Conservation (phyloP, 345 rosid species). For the Gossypium sturtianum region DNA sequence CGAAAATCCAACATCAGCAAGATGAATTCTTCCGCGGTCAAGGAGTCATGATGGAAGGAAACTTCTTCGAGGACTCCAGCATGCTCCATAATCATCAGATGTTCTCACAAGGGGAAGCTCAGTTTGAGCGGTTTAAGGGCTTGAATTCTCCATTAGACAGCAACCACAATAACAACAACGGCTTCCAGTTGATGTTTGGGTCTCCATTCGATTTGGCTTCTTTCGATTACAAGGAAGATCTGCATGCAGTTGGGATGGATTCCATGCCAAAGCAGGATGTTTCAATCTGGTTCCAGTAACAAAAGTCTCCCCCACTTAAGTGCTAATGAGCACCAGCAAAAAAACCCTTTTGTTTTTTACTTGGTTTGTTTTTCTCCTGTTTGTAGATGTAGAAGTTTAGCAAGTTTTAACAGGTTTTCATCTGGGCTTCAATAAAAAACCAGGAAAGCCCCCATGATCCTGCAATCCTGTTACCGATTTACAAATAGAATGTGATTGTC, state of each 20-base stretch:
- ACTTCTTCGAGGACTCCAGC: conserved; percentile 53
- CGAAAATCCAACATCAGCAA: conserved; percentile 52
- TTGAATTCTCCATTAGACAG: conserved; percentile 41
- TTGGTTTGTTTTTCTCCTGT: neutral
- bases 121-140: conserved; percentile 41
- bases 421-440: conserved; percentile 20
- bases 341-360: neutral
- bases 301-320: neutral
- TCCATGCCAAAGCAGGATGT: conserved; percentile 59
- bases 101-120: conserved; percentile 42
- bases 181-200: conserved; percentile 50
- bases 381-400: conserved; percentile 22
- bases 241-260: conserved; percentile 47
- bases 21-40: conserved; percentile 42
- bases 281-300: conserved; percentile 58
- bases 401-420: conserved; percentile 1
- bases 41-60: conserved; percentile 43
- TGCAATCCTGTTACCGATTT: conserved; percentile 1
- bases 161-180: conserved; percentile 29
- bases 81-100: conserved; percentile 40
- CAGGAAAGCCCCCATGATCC: conserved; percentile 4
- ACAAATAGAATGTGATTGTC: conserved; percentile 23
- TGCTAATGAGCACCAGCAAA: neutral
- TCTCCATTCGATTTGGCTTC: conserved; percentile 61
- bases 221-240: conserved; percentile 66